Conservation (phyloP, 1,139 yeast species). For the Blastobotrys persicus region DNA sequence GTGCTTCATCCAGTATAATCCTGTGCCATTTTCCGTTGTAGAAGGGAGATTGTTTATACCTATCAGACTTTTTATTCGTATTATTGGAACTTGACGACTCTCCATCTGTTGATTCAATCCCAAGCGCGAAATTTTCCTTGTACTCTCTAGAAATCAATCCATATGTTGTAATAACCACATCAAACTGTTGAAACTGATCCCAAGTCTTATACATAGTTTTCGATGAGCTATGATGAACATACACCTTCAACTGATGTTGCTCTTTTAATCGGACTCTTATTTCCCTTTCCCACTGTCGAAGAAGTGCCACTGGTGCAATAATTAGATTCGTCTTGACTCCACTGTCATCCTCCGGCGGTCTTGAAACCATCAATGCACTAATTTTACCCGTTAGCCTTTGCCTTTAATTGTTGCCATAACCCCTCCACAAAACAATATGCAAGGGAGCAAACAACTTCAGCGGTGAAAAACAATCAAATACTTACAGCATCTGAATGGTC, state of each 20-base stretch:
- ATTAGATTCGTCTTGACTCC: constrained; percentile 60
- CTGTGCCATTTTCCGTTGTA: constrained; percentile 60
- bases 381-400: not conserved
- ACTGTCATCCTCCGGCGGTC: constrained; percentile 40
- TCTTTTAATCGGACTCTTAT: constrained; percentile 58
- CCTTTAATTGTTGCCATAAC: too few species aligned
- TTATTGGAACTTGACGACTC: constrained; percentile 10
- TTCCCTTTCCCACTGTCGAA: constrained; percentile 84
- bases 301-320: constrained; percentile 79
- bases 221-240: constrained; percentile 59
- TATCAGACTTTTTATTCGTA: constrained; percentile 14
- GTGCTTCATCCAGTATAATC: constrained; percentile 88
- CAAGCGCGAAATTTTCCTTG: constrained; percentile 31
- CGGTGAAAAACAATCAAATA: not conserved
- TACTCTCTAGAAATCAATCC: constrained; percentile 57
- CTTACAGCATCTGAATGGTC: constrained; percentile 70
- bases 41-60: constrained; percentile 54
- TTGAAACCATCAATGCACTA: constrained; percentile 56
- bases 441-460: too few species aligned
- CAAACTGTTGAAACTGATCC: constrained; percentile 52
- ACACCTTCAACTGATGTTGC: constrained; percentile 46
- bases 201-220: constrained; percentile 41
- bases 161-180: constrained; percentile 78
- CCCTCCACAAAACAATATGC: not conserved
- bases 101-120: constrained; percentile 31